Conservation (phyloP, 345 rosid genomes). For the Microthlaspi erraticum region DNA sequence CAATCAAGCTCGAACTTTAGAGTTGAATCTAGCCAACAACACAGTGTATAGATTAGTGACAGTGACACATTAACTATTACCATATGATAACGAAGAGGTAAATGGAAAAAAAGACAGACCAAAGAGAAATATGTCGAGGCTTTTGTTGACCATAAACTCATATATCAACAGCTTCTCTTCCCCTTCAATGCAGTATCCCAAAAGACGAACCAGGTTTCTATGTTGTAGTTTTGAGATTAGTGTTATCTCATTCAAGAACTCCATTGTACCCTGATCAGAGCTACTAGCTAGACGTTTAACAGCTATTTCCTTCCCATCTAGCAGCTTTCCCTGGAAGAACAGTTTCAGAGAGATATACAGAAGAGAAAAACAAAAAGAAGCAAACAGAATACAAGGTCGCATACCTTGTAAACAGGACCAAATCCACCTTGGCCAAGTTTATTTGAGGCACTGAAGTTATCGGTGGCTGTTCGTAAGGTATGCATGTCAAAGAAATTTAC, state of each 20-base stretch:
- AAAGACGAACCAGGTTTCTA: constrained; percentile 63
- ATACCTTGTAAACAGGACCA: constrained; percentile 49
- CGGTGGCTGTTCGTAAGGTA: constrained; percentile 37
- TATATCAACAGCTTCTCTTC: constrained; percentile 61
- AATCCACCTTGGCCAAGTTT: constrained; percentile 50
- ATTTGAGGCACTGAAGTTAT: constrained; percentile 37
- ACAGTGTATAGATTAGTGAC: background rate
- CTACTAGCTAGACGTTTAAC: constrained; percentile 55
- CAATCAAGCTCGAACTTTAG: constrained; percentile 34
- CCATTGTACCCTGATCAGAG: constrained; percentile 56
- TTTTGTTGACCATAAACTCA: constrained; percentile 65
- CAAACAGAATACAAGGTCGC: background rate
- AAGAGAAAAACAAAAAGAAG: background rate
- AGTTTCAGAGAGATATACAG: background rate
- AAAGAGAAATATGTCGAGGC: constrained; percentile 58
- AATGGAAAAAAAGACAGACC: constrained; percentile 42
- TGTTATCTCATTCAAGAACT: constrained; percentile 54
- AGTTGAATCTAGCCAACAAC: constrained; percentile 32
- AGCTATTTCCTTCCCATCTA: constrained; percentile 55
- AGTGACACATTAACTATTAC: background rate
- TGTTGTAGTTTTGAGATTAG: constrained; percentile 69
- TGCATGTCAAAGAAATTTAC: constrained; percentile 31
- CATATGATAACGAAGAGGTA: background rate
- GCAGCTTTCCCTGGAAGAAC: constrained; percentile 47
- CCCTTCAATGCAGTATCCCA: constrained; percentile 61